phyloP scores from a whole-genome alignment of 1,139 yeast genomes.

The Hansenula sp. region DNA sequence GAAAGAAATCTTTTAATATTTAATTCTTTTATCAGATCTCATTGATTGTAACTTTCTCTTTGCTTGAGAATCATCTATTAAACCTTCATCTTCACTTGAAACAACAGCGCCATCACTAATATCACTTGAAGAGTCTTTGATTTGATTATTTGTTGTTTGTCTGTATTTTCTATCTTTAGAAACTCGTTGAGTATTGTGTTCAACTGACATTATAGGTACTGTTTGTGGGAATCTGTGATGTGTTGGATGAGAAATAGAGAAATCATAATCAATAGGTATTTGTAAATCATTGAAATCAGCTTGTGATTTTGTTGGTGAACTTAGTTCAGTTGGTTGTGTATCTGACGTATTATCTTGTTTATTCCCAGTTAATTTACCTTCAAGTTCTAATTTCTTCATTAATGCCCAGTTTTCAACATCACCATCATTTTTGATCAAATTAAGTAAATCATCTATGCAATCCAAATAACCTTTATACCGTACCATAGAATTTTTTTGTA shows the following conservation, averaged over 20 bases:
- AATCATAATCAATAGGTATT: constrained; percentile 35
- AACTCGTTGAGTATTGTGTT: constrained; percentile 14
- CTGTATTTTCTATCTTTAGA: not conserved
- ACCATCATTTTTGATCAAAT: constrained; percentile 40
- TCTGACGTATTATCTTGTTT: not conserved
- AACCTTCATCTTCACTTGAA: constrained; percentile 6
- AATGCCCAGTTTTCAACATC: constrained; percentile 53
- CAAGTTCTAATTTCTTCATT: constrained; percentile 43
- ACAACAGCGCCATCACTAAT: not conserved
- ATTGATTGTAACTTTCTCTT: constrained; percentile 2
- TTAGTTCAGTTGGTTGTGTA: not conserved
- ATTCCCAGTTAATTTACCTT: constrained; percentile 13
- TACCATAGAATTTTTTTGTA: constrained; percentile 37
- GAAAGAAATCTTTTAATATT: not conserved
- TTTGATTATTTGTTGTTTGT: not conserved
- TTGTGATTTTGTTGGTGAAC: not conserved
- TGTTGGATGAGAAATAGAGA: constrained; percentile 32
- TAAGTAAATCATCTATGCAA: constrained; percentile 50
- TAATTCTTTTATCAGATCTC: constrained; percentile 2
- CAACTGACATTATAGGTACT: constrained; percentile 43
- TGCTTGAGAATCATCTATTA: not conserved
- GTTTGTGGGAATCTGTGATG: constrained; percentile 41
- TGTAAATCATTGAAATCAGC: constrained; percentile 12
- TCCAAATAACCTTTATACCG: constrained; percentile 52
- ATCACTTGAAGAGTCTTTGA: not conserved